Percentiles rank a stretch among this genome's conserved stretches.
Conservation (phyloP, 148 eudicot species). For the Diospyros lotus region DNA sequence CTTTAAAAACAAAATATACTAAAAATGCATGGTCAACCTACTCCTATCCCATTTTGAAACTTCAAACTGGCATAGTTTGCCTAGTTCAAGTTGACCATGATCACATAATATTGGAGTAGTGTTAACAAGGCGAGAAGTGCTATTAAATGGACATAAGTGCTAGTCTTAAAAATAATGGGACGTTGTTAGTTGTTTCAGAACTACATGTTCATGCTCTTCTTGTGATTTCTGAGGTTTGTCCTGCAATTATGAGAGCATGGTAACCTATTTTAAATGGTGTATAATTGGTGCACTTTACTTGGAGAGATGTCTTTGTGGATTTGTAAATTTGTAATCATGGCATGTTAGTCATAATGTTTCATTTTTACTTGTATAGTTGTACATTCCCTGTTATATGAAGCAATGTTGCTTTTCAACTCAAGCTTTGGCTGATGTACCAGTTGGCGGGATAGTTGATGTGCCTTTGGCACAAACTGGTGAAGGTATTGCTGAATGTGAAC, state of each 20-base stretch:
- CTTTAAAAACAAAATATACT: too few relatives aligned
- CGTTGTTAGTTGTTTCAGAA: neutral
- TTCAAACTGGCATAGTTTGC: too few relatives aligned
- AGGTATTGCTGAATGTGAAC: constrained; percentile 94
- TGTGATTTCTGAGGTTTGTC: neutral
- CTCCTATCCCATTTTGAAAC: too few relatives aligned
- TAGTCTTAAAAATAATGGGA: neutral
- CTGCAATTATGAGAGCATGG: too few relatives aligned
- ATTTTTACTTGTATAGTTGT: constrained; percentile 32
- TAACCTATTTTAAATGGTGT: neutral
- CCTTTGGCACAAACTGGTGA: constrained; percentile 93
- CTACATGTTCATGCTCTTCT: neutral
- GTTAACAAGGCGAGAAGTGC: too few relatives aligned
- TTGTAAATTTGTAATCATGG: neutral
- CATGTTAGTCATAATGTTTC: constrained; percentile 9
- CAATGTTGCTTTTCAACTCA: constrained; percentile 50
- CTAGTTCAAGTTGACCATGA: too few relatives aligned
- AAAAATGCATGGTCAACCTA: too few relatives aligned
- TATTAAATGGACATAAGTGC: neutral
- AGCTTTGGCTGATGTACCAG: constrained; percentile 35
- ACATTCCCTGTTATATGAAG: constrained; percentile 24
- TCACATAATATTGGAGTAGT: too few relatives aligned
- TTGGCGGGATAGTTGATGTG: constrained; percentile 60
- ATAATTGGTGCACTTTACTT: neutral
- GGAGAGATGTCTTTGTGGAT: constrained; percentile 1